Percentiles rank a stretch among this genome's conserved stretches.
These are phyloP conservation scores for Plasmodium coatneyi DNA, from an alignment of 169 alveolate genomes.

Conservation along the genomic window DNA sequence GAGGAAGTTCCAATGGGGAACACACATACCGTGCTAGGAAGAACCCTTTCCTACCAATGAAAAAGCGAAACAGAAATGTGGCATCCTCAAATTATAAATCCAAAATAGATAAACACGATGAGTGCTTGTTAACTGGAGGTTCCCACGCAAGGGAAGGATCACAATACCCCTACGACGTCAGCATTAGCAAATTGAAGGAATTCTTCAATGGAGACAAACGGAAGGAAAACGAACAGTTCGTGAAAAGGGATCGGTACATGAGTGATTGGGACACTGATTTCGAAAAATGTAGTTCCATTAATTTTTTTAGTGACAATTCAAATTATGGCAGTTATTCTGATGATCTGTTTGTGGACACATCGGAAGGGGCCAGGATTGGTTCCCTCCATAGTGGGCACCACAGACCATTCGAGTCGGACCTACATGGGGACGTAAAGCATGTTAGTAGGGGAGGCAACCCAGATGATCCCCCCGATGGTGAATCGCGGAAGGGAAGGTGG, in stretches of 20 bases:
- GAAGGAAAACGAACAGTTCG: neutral
- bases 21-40: neutral
- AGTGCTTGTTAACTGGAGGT: neutral
- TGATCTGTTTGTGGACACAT: neutral
- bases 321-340: slow-evolving; percentile 28
- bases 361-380: neutral
- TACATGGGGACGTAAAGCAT: neutral
- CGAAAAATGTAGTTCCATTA: slow-evolving; percentile 49
- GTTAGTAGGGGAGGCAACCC: neutral
- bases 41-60: neutral
- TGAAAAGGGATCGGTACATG: slow-evolving; percentile 9
- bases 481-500: neutral
- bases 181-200: slow-evolving; percentile 1
- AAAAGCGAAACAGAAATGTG: neutral
- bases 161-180: neutral
- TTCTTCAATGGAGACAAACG: neutral
- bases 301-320: slow-evolving; percentile 56
- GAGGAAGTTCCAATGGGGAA: neutral
- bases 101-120: neutral
- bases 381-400: neutral
- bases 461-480: neutral
- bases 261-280: slow-evolving; percentile 35
- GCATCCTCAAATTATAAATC: neutral
- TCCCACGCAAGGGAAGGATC: neutral
- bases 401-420: neutral